Conservation (phyloP, 345 rosid genomes). For the Acer negundo region DNA sequence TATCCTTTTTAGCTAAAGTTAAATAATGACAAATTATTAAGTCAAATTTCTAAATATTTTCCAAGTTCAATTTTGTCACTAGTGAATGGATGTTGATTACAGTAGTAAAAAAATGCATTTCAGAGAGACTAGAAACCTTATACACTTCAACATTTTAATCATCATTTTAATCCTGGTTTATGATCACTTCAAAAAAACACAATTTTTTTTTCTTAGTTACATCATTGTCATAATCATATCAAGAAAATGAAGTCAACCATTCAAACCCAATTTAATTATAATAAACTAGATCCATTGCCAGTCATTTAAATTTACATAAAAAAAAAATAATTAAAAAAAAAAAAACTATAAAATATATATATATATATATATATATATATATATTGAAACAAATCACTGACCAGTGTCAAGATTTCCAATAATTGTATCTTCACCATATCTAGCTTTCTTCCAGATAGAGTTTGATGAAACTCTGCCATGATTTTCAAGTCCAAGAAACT, state of each 20-base stretch:
- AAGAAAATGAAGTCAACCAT: slow-evolving; percentile 12
- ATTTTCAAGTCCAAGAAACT: slow-evolving; percentile 68
- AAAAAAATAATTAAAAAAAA: neutral
- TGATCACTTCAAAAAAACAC: neutral
- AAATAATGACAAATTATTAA: too few relatives aligned
- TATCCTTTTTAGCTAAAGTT: too few relatives aligned
- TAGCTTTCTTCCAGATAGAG: slow-evolving; percentile 70
- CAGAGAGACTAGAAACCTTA: neutral
- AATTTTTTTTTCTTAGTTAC: neutral
- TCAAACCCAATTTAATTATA: neutral
- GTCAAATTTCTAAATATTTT: too few relatives aligned
- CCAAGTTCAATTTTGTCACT: neutral
- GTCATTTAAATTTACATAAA: neutral
- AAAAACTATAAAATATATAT: too few relatives aligned
- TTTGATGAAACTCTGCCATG: slow-evolving; percentile 38
- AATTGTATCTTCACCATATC: slow-evolving; percentile 74
- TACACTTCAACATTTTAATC: too few relatives aligned
- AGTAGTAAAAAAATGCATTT: neutral
- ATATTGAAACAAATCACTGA: slow-evolving; percentile 22
- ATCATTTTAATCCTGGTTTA: too few relatives aligned
- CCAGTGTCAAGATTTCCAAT: slow-evolving; percentile 93
- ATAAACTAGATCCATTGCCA: slow-evolving; percentile 9
- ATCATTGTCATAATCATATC: neutral
- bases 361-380: too few relatives aligned
- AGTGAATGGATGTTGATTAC: neutral